Conservation (phyloP, 441 rosid genomes). For the Eruca vesicaria region DNA sequence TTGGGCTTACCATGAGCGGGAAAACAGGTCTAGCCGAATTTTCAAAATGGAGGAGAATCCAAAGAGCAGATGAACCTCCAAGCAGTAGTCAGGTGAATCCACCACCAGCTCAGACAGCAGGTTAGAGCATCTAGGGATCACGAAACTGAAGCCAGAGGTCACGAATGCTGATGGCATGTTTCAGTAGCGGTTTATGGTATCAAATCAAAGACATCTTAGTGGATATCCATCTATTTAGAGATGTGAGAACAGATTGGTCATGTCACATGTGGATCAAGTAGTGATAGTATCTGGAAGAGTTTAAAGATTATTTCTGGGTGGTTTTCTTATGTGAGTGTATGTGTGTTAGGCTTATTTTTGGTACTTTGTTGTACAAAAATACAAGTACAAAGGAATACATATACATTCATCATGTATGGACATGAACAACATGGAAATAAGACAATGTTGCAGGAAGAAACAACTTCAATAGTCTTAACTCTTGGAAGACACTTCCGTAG, state of each 20-base stretch:
- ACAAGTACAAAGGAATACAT: background rate
- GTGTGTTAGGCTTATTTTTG: slow-evolving; percentile 1
- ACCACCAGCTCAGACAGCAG: slow-evolving; percentile 18
- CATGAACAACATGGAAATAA: background rate
- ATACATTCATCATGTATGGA: background rate
- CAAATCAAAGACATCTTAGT: background rate
- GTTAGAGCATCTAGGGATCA: slow-evolving; percentile 10
- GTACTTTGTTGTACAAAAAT: background rate
- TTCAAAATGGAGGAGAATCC: slow-evolving; percentile 40
- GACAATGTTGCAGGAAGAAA: background rate
- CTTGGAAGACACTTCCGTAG: background rate
- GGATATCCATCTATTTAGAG: slow-evolving; percentile 3
- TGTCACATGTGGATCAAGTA: slow-evolving; percentile 2
- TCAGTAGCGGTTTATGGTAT: background rate
- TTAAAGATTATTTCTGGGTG: background rate
- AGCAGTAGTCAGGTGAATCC: slow-evolving; percentile 31
- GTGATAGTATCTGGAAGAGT: background rate
- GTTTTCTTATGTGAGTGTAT: background rate
- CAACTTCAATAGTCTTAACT: background rate
- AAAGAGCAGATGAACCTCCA: slow-evolving; percentile 24
- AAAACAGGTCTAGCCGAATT: slow-evolving; percentile 51
- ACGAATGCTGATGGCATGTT: background rate
- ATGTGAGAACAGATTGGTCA: slow-evolving; percentile 9
- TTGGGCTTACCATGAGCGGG: slow-evolving; percentile 73
- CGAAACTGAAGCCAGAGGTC: slow-evolving; percentile 26